Evolutionary conservation across 2,329 filamentous ascomycete species (phyloP), one percentile per base, ranked within the genome.

Genomic region (Ophiosphaerella herpotricha): DNA sequence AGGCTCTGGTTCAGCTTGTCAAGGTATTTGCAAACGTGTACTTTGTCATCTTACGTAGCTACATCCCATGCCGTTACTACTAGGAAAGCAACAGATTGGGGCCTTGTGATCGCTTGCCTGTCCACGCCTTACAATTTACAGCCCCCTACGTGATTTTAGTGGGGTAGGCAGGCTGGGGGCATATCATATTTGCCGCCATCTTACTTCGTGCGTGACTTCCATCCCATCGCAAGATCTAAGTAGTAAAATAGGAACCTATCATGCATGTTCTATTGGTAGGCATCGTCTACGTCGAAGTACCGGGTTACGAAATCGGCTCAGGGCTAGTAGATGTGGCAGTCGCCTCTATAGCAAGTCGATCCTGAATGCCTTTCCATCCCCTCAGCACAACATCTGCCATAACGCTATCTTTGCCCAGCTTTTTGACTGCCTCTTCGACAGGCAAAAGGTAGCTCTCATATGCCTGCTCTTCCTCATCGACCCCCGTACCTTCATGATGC

Each of bases 401-500:
- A 5, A 79, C 67, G 8, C 59, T 70, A 4, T 66, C 68, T 29
- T 67, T 71, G 2, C 68, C 68, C 39, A 81, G 47, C 56, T 66
- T 74, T 56, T 53, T 32, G 11, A 73, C 57, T 2, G 77, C 79
- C 48, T 80, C 77, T 4, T 74, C 71, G 1, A 80, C 62, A 2
- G 69, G 59, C 40, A 80, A 49, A 36, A 81, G 52, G 41, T 70
- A 60, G 42, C 73, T 75, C 52, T 73, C 56, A 60, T 80, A 81
- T 47, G 70, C 58, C 32, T 60, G 58, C 57, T 81, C 79, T 43
- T 78, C 76, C 18, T 71, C 73, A 60, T 80, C 73, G 0, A 81
- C 78, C 1, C 78, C 78, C 6, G 78, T 81, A 3, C 72, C 74
- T 51, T 75, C 70, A 58, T 80, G 77, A 54, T 74, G 64, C 9